Base-by-base conservation (phyloP, 352 stramenopile species). In the Pythium dissotocum region DNA sequence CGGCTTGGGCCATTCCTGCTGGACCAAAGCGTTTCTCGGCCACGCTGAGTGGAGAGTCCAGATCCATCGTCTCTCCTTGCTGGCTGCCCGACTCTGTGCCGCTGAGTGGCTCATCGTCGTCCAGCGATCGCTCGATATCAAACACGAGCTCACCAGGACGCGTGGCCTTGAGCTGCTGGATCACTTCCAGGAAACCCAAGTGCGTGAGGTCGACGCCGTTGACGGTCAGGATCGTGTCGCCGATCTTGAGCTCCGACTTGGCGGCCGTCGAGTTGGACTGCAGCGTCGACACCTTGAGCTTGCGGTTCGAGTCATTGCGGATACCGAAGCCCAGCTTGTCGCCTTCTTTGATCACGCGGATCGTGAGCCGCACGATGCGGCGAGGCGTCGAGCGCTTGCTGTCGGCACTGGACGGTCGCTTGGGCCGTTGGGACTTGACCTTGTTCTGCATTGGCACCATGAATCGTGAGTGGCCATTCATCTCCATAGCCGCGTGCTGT, bases 321-420 rank as follows among this genome's bases (percentile, higher is more conserved):
- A 91, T 87, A 4, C 82, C 81, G 65, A 91, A 93, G 30, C 85
- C 82, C 53, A 93, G 69, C 51, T 72, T 82, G 56, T 87, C 72
- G 3, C 80, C 81, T 42, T 83, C 53, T 51, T 90, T 91, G 49
- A 64, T 63, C 7, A 90, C 70, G 21, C 69, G 61, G 12, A 93
- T 68, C 4, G 61, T 85, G 61, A 91, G 55, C 18, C 65, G 75
- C 10, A 70, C 33, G 7, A 48, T 24, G n/a, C 55, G 36, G 14
- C 61, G 67, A 24, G 4, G 55, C 32, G n/a, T 68, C 59, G 36
- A 56, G 48, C 10, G 63, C 36, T 54, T 58, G 55, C 44, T 63
- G 21, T 62, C 38, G 18, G 56, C 62, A 13, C 55, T 65, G 14
- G 62, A 63, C 5, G 60, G 36, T 26, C 30, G 35, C 12, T 51